Conservation (phyloP, 345 rosid species). For the Firmiana major region DNA sequence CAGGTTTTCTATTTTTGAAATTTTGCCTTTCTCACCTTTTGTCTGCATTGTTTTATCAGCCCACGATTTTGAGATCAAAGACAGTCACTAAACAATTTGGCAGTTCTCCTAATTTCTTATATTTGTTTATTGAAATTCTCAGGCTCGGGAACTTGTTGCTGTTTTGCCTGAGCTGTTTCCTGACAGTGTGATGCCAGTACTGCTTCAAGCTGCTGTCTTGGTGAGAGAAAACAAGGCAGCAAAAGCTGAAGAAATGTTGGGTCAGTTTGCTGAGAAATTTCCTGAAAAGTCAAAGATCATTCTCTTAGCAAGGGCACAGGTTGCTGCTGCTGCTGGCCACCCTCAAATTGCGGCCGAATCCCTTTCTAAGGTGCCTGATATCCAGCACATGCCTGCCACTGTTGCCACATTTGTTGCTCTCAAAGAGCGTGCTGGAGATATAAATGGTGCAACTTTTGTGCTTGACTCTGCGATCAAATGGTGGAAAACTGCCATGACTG, state of each 20-base stretch:
- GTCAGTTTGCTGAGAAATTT: slow-evolving; percentile 61
- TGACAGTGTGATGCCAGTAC: slow-evolving; percentile 55
- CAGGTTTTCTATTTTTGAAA: slow-evolving; percentile 46
- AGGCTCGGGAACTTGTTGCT: slow-evolving; percentile 88
- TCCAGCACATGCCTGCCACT: slow-evolving; percentile 88
- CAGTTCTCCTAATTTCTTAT: background rate
- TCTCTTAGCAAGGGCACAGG: slow-evolving; percentile 86
- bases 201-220: slow-evolving; percentile 87
- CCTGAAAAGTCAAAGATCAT: slow-evolving; percentile 60
- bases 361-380: slow-evolving; percentile 61
- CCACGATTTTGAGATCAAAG: background rate
- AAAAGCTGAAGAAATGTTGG: slow-evolving; percentile 78
- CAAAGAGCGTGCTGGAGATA: slow-evolving; percentile 89
- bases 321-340: slow-evolving; percentile 85
- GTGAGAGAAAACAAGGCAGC: slow-evolving; percentile 85
- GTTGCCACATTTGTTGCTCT: slow-evolving; percentile 88
- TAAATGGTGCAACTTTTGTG: slow-evolving; percentile 65
- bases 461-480: slow-evolving; percentile 79
- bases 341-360: slow-evolving; percentile 81
- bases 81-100: background rate
- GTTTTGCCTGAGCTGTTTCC: slow-evolving; percentile 56
- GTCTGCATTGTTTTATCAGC: background rate
- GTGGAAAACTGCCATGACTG: slow-evolving; percentile 91
- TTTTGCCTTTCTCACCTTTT: slow-evolving; percentile 13
- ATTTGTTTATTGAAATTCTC: slow-evolving; percentile 22